Evolutionary conservation across 139 green algal genomes (phyloP).

Genomic region (Coelastrella sp.): DNA sequence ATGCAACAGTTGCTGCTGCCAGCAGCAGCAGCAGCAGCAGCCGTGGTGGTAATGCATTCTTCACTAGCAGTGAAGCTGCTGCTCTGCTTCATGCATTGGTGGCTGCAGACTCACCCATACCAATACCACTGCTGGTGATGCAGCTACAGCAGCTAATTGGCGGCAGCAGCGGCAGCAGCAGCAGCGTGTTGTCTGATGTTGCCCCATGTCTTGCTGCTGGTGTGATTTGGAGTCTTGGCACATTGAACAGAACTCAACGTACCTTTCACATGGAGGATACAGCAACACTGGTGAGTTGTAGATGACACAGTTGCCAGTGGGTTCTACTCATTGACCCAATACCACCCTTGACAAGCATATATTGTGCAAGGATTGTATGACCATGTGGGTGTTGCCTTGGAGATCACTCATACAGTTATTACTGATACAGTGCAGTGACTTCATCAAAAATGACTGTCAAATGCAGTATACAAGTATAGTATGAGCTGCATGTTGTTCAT

Average conservation of each 20-base stretch:
- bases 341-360: background rate
- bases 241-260: background rate
- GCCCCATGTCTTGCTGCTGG: background rate
- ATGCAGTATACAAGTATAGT: no score
- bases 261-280: background rate
- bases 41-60: background rate
- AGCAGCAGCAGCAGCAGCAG: conserved; percentile 24
- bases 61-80: conserved; percentile 11
- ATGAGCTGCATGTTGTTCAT: no score
- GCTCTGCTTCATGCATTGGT: background rate
- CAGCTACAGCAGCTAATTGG: background rate
- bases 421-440: no score
- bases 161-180: conserved; percentile 35
- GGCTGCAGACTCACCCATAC: conserved; percentile 1
- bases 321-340: background rate
- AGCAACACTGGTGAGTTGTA: background rate
- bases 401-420: no score
- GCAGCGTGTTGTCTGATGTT: background rate
- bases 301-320: background rate
- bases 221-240: conserved; percentile 1
- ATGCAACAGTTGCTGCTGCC: background rate
- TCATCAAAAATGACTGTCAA: no score
- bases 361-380: no score
- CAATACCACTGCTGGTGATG: background rate
- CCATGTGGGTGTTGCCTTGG: no score